A percentile compares a stretch with the other conserved stretches of the same genome.
Evolutionary conservation across 371 early-diverging fungal genomes (phyloP).

Genomic region (Rhizomucor miehei): DNA sequence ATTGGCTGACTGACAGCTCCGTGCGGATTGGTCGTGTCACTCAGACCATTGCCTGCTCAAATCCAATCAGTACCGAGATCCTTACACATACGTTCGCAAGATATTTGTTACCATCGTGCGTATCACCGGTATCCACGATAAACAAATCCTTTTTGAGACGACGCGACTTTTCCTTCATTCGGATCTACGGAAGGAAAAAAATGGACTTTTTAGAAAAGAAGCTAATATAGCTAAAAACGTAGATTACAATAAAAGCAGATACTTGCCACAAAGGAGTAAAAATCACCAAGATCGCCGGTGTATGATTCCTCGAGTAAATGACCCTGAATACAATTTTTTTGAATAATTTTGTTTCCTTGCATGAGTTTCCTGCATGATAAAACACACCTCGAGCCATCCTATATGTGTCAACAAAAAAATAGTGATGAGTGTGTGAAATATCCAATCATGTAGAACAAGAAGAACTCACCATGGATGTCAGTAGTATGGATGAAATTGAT

Average conservation of each 20-base stretch:
- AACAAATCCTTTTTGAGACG: slow-evolving; percentile 49
- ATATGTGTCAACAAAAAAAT: not conserved
- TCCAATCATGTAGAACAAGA: no score
- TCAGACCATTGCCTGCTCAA: slow-evolving; percentile 44
- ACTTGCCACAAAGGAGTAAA: slow-evolving; percentile 48
- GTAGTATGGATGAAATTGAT: slow-evolving; percentile 53
- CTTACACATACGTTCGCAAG: not conserved
- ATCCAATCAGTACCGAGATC: not conserved
- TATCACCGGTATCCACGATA: slow-evolving; percentile 57
- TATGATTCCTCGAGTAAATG: slow-evolving; percentile 42
- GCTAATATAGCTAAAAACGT: no score
- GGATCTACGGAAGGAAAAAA: slow-evolving; percentile 9
- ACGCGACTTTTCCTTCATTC: slow-evolving; percentile 51
- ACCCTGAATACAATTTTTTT: slow-evolving; percentile 16
- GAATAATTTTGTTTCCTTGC: not conserved
- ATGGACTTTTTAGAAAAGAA: not conserved
- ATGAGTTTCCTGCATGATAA: not conserved
- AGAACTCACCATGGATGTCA: slow-evolving; percentile 35
- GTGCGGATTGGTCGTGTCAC: slow-evolving; percentile 41
- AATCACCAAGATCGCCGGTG: slow-evolving; percentile 56
- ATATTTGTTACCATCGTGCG: slow-evolving; percentile 38
- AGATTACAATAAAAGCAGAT: not conserved
- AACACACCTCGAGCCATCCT: slow-evolving; percentile 39
- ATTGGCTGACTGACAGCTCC: slow-evolving; percentile 47
- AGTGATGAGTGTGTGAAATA: not conserved